Base-by-base conservation (phyloP, 441 rosid genomes). In the Dalechampia spathulata region DNA sequence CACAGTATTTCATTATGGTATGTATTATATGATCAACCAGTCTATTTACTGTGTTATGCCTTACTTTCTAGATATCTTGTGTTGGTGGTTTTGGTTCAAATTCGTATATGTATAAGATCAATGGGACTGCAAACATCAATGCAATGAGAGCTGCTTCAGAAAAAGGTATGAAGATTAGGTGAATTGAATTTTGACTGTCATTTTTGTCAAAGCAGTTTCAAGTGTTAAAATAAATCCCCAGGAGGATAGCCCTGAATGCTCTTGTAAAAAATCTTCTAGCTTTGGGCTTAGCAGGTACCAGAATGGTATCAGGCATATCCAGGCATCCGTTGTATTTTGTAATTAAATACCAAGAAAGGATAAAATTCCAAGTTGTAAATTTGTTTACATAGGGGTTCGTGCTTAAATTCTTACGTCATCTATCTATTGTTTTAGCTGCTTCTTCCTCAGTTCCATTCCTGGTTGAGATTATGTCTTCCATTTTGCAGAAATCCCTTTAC, bases 41-140 rank as follows among this genome's bases (percentile, higher is more conserved):
- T 46, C 39, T 40, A 20, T 55, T 52, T 46, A 55, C 65, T 68
- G 32, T 64, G 67, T 52, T 55, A 21, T 44, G 39, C 52, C 66
- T 40, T 9, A 16, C 58, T 61, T 57, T 79, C 65, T 72, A 93
- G 99, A 78, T 93, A 23, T 93, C 99, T 26, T 93, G 96, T 58
- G 81, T 87, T 60, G 97, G 99, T 40, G 96, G 97, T 57, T 93
- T 93, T 72, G 99, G 99, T 59, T 90, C 97, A 39, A 79, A 87
- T 64, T 78, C 97, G 44, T 65, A 85, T 41, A 93, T 93, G 99
- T 87, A 93, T 69, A 90, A 93, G 78, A 83, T 86, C 61, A 93
- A 93, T 7, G 99, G 99, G 28, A 85, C 96, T 58, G 95, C 97
- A 52, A 90, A 93, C 77, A 83, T 90, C 60, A 85, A 87, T 70